phyloP scores from a whole-genome alignment of 2,329 filamentous ascomycete species.

The Cytospora piceicola region DNA sequence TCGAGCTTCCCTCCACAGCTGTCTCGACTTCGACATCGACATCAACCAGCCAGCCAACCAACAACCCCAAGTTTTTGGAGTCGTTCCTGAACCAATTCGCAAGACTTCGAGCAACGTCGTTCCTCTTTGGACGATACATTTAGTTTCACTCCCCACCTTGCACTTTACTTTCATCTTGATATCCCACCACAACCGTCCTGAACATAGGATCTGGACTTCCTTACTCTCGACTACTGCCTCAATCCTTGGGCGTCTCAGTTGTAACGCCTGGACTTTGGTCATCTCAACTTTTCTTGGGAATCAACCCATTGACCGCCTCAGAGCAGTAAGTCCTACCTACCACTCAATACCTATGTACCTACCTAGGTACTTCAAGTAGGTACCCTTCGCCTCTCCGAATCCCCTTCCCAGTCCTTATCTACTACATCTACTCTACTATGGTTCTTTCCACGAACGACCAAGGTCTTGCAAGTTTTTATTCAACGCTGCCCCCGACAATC shows the following conservation, averaged over 20 bases:
- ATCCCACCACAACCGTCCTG: background rate
- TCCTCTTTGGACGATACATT: background rate
- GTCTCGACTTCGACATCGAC: background rate
- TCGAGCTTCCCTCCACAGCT: background rate
- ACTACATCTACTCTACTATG: background rate
- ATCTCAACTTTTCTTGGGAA: too few relatives aligned
- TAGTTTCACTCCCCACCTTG: background rate
- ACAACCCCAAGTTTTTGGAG: background rate
- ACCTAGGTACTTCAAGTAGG: too few relatives aligned
- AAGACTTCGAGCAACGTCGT: background rate
- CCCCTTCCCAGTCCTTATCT: background rate
- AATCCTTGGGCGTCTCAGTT: background rate
- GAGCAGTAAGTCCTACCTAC: background rate
- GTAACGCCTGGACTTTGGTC: background rate
- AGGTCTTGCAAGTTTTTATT: too few relatives aligned
- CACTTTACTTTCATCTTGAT: background rate
- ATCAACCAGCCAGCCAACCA: background rate
- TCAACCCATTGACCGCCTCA: background rate
- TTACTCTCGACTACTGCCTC: background rate
- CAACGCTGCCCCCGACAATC: background rate
- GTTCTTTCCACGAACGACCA: background rate
- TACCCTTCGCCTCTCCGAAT: background rate
- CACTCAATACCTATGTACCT: too few relatives aligned
- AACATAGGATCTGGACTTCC: background rate
- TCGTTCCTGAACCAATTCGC: background rate